These are phyloP conservation scores for Xerocomellus chrysenteron DNA, from an alignment of 768 basidiomycete species.

Conservation along the genomic window DNA sequence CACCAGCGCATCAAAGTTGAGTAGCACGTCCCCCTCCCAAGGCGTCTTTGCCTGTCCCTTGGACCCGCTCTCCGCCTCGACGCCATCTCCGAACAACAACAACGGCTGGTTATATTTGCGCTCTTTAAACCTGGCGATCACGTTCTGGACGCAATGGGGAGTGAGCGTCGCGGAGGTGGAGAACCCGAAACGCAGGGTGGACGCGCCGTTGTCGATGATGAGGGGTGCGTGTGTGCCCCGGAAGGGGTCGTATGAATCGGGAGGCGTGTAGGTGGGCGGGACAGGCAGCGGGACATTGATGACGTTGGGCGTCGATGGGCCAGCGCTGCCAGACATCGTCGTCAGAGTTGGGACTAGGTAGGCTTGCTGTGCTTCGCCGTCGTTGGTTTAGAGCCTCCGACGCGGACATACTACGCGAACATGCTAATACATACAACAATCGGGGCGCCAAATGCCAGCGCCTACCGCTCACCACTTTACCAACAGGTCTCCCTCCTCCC, in stretches of 20 bases:
- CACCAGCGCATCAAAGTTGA: slow-evolving; percentile 93
- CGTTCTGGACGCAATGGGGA: slow-evolving; percentile 66
- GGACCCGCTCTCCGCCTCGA: slow-evolving; percentile 84
- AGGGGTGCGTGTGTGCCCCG: slow-evolving; percentile 59
- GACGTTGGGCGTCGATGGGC: slow-evolving; percentile 12
- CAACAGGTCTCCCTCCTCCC: no score
- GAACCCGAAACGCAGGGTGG: slow-evolving; percentile 81
- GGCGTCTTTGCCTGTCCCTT: slow-evolving; percentile 75
- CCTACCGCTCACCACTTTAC: no score
- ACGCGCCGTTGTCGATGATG: slow-evolving; percentile 89
- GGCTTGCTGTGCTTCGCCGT: no score
- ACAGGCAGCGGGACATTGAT: slow-evolving; percentile 22
- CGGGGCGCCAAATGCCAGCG: no score
- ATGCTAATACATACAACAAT: no score
- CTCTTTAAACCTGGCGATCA: slow-evolving; percentile 87
- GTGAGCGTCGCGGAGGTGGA: slow-evolving; percentile 42
- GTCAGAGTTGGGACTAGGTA: neutral
- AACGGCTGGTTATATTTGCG: slow-evolving; percentile 78
- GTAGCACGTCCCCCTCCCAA: slow-evolving; percentile 92
- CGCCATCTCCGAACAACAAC: slow-evolving; percentile 85
- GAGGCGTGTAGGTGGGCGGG: slow-evolving; percentile 35
- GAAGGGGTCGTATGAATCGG: slow-evolving; percentile 51
- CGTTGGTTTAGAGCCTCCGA: no score
- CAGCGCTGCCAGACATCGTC: slow-evolving; percentile 14
- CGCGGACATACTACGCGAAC: no score